phyloP scores from a whole-genome alignment of 2,329 filamentous ascomycete genomes.

The Bipolaris cookei region DNA sequence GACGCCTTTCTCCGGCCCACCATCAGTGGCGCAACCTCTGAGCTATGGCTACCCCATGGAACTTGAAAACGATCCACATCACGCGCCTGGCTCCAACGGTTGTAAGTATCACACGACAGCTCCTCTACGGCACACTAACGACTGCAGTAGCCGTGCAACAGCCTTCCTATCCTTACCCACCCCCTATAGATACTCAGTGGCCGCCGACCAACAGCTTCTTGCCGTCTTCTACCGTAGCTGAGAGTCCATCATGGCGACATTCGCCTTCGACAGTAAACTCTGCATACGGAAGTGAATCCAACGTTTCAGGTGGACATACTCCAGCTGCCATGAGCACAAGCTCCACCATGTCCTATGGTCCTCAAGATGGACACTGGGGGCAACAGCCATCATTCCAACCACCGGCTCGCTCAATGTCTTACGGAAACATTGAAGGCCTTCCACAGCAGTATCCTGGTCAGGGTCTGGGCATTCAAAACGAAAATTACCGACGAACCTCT shows the following conservation, averaged over 20 bases:
- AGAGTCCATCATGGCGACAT: constrained; percentile 47
- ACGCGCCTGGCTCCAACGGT: constrained; percentile 29
- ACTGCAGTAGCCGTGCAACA: constrained; percentile 41
- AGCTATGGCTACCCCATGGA: constrained; percentile 38
- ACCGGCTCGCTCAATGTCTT: constrained; percentile 49
- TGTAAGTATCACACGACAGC: constrained; percentile 29
- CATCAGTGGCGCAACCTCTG: constrained; percentile 22
- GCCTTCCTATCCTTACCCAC: constrained; percentile 42
- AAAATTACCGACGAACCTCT: constrained; percentile 42
- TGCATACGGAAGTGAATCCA: constrained; percentile 46
- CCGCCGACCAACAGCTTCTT: constrained; percentile 39
- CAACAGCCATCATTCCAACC: constrained; percentile 38
- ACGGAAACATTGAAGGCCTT: constrained; percentile 48
- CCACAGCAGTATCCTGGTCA: constrained; percentile 41
- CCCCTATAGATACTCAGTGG: constrained; percentile 48
- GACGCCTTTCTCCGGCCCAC: constrained; percentile 29
- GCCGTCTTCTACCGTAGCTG: constrained; percentile 45
- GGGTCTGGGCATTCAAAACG: constrained; percentile 42
- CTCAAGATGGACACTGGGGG: constrained; percentile 42
- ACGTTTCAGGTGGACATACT: constrained; percentile 43
- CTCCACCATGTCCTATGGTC: constrained; percentile 46
- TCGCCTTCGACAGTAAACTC: constrained; percentile 45
- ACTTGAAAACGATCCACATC: constrained; percentile 36
- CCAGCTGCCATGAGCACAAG: constrained; percentile 45
- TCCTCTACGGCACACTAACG: constrained; percentile 21